Conservation (phyloP, 306 rosid genomes). For the Ochetophila trinervis region DNA sequence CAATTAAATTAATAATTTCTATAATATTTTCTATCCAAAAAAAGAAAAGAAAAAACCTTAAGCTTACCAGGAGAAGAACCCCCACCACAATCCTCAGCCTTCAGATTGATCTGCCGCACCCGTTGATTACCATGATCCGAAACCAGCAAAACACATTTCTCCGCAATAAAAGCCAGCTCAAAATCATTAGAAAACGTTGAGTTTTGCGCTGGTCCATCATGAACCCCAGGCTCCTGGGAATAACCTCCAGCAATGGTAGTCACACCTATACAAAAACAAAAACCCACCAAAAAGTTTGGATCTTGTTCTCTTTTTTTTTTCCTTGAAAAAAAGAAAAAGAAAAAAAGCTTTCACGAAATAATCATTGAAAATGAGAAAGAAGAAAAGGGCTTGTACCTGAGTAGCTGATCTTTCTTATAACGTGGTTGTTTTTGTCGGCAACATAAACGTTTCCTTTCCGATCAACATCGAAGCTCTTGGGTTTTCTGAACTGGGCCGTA, state of each 20-base stretch:
- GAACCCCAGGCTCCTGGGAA: conserved; percentile 23
- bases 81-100: conserved; percentile 36
- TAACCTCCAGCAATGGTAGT: conserved; percentile 68
- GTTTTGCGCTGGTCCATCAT: conserved; percentile 64
- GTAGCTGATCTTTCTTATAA: conserved; percentile 49
- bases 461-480: conserved; percentile 60
- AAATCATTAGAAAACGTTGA: conserved; percentile 52
- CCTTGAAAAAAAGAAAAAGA: not conserved
- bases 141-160: conserved; percentile 48
- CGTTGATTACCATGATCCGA: conserved; percentile 50
- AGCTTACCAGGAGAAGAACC: not conserved
- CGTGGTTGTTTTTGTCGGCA: conserved; percentile 47
- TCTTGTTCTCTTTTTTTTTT: not conserved
- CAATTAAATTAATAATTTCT: not conserved
- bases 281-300: not conserved
- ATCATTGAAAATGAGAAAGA: not conserved
- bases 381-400: conserved; percentile 30
- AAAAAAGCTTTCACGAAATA: not conserved
- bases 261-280: conserved; percentile 43
- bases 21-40: not conserved
- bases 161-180: conserved; percentile 53
- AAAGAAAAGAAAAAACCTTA: not conserved
- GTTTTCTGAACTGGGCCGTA: conserved; percentile 42
- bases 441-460: conserved; percentile 61
- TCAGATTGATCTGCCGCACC: conserved; percentile 58